Percentiles rank a stretch among this genome's conserved stretches.
phyloP scores from a whole-genome alignment of 768 basidiomycete genomes.

The Russula abietina region DNA sequence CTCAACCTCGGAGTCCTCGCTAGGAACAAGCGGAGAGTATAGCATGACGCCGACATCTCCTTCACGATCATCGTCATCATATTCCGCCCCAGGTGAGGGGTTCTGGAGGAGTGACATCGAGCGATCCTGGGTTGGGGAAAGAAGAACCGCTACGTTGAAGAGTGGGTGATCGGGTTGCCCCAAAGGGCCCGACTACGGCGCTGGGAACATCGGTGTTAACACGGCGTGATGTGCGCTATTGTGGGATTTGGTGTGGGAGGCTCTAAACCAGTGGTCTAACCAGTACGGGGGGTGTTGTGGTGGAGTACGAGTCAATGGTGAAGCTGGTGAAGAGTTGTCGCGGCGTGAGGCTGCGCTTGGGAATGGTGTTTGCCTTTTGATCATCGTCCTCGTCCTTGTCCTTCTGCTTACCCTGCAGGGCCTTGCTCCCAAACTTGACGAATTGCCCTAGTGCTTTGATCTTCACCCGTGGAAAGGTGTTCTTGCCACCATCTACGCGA shows the following conservation, averaged over 20 bases:
- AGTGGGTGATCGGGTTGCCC: background rate
- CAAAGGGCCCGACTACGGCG: background rate
- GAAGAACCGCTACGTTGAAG: slow-evolving; percentile 5
- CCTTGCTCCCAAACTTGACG: slow-evolving; percentile 23
- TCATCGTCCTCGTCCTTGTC: slow-evolving; percentile 5
- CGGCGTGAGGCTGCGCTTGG: background rate
- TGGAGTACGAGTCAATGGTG: background rate
- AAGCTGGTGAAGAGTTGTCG: background rate
- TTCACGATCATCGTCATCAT: slow-evolving; percentile 34
- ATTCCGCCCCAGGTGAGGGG: slow-evolving; percentile 26
- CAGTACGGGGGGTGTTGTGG: background rate
- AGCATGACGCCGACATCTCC: slow-evolving; percentile 63
- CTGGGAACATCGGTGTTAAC: background rate
- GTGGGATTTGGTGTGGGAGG: background rate
- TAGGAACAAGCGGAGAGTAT: slow-evolving; percentile 63
- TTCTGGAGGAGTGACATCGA: slow-evolving; percentile 30
- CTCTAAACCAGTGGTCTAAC: background rate
- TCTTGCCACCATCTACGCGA: background rate
- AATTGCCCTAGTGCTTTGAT: slow-evolving; percentile 20
- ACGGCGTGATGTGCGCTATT: background rate
- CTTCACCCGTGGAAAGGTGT: slow-evolving; percentile 14
- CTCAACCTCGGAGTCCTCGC: slow-evolving; percentile 56
- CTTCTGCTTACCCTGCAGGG: slow-evolving; percentile 13
- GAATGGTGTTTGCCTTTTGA: background rate
- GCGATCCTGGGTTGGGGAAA: background rate